Percentiles rank a stretch among this genome's conserved stretches.
Evolutionary conservation across 768 basidiomycete species (phyloP).

Genomic region (Leccinum sublutescens): DNA sequence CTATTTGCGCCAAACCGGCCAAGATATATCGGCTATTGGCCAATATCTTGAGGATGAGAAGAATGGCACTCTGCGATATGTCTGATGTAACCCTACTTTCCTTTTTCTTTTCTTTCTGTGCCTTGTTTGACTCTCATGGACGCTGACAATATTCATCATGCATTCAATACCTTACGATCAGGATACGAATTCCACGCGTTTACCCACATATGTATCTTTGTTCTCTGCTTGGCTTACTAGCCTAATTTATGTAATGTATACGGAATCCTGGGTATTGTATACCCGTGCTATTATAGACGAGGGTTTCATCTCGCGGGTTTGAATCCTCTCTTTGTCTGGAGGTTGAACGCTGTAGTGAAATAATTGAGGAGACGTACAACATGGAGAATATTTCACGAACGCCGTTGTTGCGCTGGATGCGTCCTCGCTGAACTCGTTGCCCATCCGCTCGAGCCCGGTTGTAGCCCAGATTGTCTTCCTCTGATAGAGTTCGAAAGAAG

Average conservation of each 20-base stretch:
- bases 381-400: constrained; percentile 16
- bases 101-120: constrained; percentile 4
- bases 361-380: neutral
- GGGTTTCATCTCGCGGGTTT: constrained; percentile 38
- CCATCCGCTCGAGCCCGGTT: constrained; percentile 38
- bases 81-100: constrained; percentile 21
- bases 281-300: neutral
- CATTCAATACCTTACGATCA: constrained; percentile 13
- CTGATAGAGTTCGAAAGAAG: constrained; percentile 37
- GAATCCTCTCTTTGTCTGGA: constrained; percentile 45
- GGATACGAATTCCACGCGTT: constrained; percentile 4
- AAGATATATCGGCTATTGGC: constrained; percentile 83
- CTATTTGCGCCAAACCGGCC: constrained; percentile 71
- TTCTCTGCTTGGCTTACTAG: constrained; percentile 10
- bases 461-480: constrained; percentile 17
- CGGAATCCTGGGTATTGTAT: neutral
- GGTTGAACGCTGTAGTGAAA: constrained; percentile 41
- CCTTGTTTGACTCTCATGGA: constrained; percentile 5
- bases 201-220: constrained; percentile 23
- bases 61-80: constrained; percentile 56
- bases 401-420: constrained; percentile 25
- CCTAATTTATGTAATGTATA: constrained; percentile 17
- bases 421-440: constrained; percentile 26
- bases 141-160: constrained; percentile 9
- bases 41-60: constrained; percentile 85